Percentiles rank a stretch among this genome's conserved stretches.
Evolutionary conservation across 257 asterid genomes (phyloP).

Genomic region (Solanum bulbocastanum): DNA sequence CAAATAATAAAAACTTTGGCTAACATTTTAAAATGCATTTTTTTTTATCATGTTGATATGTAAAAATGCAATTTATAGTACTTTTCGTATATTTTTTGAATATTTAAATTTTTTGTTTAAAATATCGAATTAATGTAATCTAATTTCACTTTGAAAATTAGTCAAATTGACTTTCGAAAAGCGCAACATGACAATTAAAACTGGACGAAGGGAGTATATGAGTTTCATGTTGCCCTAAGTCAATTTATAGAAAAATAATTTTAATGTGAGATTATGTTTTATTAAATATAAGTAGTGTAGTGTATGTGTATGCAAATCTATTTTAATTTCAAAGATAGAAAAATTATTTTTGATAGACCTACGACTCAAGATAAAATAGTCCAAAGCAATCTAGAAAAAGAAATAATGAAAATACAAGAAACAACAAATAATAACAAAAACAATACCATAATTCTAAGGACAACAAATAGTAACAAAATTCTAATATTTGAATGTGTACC

Average conservation of each 20-base stretch:
- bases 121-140: too few relatives aligned
- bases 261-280: neutral
- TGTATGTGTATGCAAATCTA: neutral
- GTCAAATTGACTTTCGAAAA: neutral
- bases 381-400: neutral
- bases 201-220: neutral
- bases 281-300: neutral
- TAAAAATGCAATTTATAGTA: too few relatives aligned
- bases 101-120: too few relatives aligned
- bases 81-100: too few relatives aligned
- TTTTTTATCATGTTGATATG: too few relatives aligned
- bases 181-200: too few relatives aligned
- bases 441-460: neutral
- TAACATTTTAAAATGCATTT: too few relatives aligned
- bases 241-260: neutral
- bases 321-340: too few relatives aligned
- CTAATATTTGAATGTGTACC: neutral
- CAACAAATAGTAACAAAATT: neutral
- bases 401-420: too few relatives aligned
- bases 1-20: too few relatives aligned
- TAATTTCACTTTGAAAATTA: too few relatives aligned
- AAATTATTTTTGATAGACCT: rapidly evolving
- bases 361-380: neutral
- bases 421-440: neutral
- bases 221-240: neutral